A percentile compares a stretch with the other conserved stretches of the same genome.
phyloP scores from a whole-genome alignment of 805 yeast species.

The Ogataea methanolica region DNA sequence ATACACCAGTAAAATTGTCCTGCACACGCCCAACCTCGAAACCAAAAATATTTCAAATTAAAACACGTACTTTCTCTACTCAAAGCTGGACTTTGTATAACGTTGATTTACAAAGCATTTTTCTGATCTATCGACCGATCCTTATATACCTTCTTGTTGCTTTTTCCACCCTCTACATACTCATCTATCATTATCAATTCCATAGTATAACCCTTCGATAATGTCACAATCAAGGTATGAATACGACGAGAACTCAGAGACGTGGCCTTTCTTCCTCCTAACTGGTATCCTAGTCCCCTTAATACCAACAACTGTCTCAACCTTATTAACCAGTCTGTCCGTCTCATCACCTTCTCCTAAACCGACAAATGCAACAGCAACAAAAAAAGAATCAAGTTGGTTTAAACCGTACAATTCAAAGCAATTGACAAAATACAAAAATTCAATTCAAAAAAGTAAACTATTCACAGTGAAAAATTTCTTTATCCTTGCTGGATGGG shows the following conservation, averaged over 20 bases:
- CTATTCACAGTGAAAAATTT: constrained; percentile 31
- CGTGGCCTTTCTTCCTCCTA: constrained; percentile 88
- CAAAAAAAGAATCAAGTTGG: constrained; percentile 24
- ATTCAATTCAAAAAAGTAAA: constrained; percentile 20
- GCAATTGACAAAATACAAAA: constrained; percentile 27
- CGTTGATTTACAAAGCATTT: too few species aligned
- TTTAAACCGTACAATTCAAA: constrained; percentile 33
- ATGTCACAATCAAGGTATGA: constrained; percentile 59
- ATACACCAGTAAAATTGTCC: too few species aligned
- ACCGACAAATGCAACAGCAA: not conserved
- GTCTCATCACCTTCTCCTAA: not conserved
- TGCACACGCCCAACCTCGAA: too few species aligned
- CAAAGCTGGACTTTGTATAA: too few species aligned
- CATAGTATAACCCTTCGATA: not conserved
- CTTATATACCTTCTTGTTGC: too few species aligned
- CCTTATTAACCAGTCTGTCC: constrained; percentile 7
- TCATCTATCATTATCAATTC: not conserved
- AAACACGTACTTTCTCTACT: too few species aligned
- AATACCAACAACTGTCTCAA: constrained; percentile 45
- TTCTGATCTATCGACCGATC: too few species aligned
- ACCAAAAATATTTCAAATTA: too few species aligned
- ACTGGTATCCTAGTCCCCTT: constrained; percentile 66
- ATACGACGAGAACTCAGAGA: constrained; percentile 85
- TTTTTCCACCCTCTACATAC: not conserved
- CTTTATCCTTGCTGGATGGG: constrained; percentile 56